phyloP scores from a whole-genome alignment of 2,329 filamentous ascomycete species.

The Chalaropsis ovoidea region DNA sequence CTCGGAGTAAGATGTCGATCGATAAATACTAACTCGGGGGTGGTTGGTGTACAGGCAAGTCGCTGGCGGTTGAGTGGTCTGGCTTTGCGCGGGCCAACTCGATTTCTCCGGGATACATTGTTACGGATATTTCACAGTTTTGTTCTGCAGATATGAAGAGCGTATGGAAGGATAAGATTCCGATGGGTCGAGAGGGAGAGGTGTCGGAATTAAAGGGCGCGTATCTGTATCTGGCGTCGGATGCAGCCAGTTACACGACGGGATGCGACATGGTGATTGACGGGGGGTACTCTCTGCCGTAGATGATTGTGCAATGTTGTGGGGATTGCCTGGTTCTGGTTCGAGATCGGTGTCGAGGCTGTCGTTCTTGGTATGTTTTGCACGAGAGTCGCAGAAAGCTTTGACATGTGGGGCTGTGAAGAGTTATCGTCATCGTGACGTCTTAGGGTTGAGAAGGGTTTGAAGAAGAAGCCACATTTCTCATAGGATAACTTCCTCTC shows the following conservation, averaged over 20 bases:
- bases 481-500: background rate
- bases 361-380: no score
- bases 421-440: background rate
- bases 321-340: no score
- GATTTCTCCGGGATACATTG: conserved; percentile 65
- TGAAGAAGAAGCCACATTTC: background rate
- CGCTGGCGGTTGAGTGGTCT: conserved; percentile 63
- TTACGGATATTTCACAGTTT: conserved; percentile 55
- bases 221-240: conserved; percentile 70
- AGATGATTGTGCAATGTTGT: conserved; percentile 25
- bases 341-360: no score
- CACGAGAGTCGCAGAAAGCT: no score
- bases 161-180: conserved; percentile 49
- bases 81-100: conserved; percentile 63
- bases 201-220: conserved; percentile 70
- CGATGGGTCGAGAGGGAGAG: conserved; percentile 50
- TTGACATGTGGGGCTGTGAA: background rate
- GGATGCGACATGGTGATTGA: conserved; percentile 65
- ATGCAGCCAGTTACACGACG: conserved; percentile 75
- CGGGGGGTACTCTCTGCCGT: conserved; percentile 56
- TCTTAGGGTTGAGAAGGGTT: background rate
- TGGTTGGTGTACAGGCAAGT: conserved; percentile 40
- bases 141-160: conserved; percentile 54
- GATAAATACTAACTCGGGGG: background rate
- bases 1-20: background rate